These are phyloP conservation scores for Saccharomyces pastorianus DNA, from an alignment of 1,139 yeast species.

Conservation along the genomic window DNA sequence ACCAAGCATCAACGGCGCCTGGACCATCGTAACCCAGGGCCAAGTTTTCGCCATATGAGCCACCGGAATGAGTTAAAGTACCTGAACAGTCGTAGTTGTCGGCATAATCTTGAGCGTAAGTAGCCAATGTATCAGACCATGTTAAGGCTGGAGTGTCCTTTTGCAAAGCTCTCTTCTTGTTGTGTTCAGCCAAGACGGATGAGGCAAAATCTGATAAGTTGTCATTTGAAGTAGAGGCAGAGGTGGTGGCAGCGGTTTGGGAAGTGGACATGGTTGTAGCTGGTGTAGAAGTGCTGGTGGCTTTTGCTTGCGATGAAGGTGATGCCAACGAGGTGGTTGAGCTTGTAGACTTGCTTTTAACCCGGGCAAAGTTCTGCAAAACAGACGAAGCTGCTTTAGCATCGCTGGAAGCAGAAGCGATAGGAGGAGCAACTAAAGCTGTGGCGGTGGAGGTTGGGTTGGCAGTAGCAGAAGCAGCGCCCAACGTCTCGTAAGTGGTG, in stretches of 20 bases:
- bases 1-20: slow-evolving; percentile 78
- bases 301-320: slow-evolving; percentile 9
- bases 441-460: background rate
- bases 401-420: slow-evolving; percentile 5
- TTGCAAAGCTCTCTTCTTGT: slow-evolving; percentile 59
- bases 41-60: slow-evolving; percentile 77
- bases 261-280: slow-evolving; percentile 11
- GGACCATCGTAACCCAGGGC: slow-evolving; percentile 58
- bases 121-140: slow-evolving; percentile 58
- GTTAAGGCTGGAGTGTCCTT: slow-evolving; percentile 43
- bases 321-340: slow-evolving; percentile 1
- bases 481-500: slow-evolving; percentile 21
- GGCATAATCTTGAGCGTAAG: slow-evolving; percentile 63
- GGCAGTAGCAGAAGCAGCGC: background rate
- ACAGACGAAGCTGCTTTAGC: slow-evolving; percentile 3
- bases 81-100: slow-evolving; percentile 63
- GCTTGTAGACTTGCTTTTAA: slow-evolving; percentile 1
- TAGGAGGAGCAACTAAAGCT: background rate
- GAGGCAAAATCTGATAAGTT: slow-evolving; percentile 31
- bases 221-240: slow-evolving; percentile 9
- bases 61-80: slow-evolving; percentile 63
- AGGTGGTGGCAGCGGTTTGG: slow-evolving; percentile 14
- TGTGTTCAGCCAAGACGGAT: slow-evolving; percentile 53
- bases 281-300: slow-evolving; percentile 17
- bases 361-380: slow-evolving; percentile 6